phyloP scores from a whole-genome alignment of 2,329 filamentous ascomycete genomes.

The Magnaporthales sp. region DNA sequence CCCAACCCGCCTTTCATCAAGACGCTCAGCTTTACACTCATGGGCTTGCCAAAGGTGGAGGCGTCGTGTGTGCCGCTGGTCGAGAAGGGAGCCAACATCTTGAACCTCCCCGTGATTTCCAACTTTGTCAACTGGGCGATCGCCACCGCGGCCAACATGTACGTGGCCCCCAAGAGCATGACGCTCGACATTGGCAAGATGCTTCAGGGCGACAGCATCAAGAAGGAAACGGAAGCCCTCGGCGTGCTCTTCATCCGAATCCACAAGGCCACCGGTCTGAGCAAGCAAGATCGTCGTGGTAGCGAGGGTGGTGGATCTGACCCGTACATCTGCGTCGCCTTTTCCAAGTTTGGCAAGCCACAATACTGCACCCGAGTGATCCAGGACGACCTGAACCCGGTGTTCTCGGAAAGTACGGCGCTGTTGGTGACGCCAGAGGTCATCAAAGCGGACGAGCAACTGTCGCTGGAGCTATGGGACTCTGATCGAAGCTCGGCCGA shows the following conservation, averaged over 20 bases:
- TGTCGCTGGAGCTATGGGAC: constrained; percentile 94
- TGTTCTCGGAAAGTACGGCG: constrained; percentile 83
- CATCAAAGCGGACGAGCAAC: constrained; percentile 86
- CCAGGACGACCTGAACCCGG: constrained; percentile 84
- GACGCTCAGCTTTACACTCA: constrained; percentile 84
- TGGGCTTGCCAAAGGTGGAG: constrained; percentile 84
- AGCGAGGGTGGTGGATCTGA: constrained; percentile 83
- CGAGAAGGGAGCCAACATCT: constrained; percentile 80
- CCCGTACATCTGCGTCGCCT: constrained; percentile 89
- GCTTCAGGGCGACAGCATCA: constrained; percentile 82
- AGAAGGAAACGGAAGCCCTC: constrained; percentile 78
- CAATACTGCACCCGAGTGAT: constrained; percentile 98
- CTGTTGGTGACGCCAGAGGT: constrained; percentile 81
- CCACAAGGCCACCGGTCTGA: constrained; percentile 76
- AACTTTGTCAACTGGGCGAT: constrained; percentile 98
- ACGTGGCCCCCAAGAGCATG: constrained; percentile 91
- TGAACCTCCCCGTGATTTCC: constrained; percentile 86
- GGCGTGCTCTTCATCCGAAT: constrained; percentile 92
- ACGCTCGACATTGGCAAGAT: constrained; percentile 85
- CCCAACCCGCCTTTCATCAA: constrained; percentile 91
- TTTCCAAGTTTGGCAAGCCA: constrained; percentile 94
- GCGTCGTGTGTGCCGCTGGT: constrained; percentile 90
- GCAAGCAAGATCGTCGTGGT: constrained; percentile 81
- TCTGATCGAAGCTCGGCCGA: constrained; percentile 87
- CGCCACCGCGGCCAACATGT: constrained; percentile 76